Conservation (phyloP, 2,329 filamentous ascomycete genomes). For the Scedosporium dehoogii region DNA sequence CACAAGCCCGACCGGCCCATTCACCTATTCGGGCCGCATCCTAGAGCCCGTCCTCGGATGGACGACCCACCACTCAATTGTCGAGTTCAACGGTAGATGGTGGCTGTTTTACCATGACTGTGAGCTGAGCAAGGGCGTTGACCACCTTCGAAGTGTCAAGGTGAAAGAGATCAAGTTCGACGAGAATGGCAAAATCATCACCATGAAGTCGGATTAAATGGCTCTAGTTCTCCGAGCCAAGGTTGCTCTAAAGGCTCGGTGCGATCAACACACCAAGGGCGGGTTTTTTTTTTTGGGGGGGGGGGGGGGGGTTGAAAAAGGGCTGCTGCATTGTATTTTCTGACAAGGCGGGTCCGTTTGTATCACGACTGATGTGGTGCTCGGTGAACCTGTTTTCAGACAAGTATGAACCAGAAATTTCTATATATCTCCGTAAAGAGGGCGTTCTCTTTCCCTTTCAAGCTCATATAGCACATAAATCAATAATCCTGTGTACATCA, state of each 20-base stretch:
- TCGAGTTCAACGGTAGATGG: slow-evolving; percentile 62
- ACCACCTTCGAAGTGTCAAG: slow-evolving; percentile 65
- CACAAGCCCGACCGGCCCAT: slow-evolving; percentile 57
- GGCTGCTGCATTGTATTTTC: too few species aligned
- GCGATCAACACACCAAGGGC: background rate
- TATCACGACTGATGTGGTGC: too few species aligned
- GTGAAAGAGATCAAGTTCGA: slow-evolving; percentile 67
- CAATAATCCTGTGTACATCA: too few species aligned
- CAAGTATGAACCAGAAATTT: too few species aligned
- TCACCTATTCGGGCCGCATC: slow-evolving; percentile 61
- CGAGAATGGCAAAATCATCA: slow-evolving; percentile 49
- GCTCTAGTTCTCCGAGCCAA: too few species aligned
- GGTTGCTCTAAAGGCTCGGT: background rate
- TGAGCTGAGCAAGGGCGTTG: slow-evolving; percentile 55
- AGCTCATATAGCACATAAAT: too few species aligned
- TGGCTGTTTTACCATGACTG: slow-evolving; percentile 72
- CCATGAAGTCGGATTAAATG: slow-evolving; percentile 21
- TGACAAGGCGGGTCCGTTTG: too few species aligned
- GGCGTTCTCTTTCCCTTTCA: too few species aligned
- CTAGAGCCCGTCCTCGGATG: slow-evolving; percentile 69
- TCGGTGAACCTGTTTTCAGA: too few species aligned
- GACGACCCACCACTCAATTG: slow-evolving; percentile 75
- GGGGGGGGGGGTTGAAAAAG: too few species aligned
- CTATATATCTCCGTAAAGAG: too few species aligned
- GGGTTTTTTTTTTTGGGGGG: background rate